Conservation (phyloP, 345 rosid species). For the Citrus australasica region DNA sequence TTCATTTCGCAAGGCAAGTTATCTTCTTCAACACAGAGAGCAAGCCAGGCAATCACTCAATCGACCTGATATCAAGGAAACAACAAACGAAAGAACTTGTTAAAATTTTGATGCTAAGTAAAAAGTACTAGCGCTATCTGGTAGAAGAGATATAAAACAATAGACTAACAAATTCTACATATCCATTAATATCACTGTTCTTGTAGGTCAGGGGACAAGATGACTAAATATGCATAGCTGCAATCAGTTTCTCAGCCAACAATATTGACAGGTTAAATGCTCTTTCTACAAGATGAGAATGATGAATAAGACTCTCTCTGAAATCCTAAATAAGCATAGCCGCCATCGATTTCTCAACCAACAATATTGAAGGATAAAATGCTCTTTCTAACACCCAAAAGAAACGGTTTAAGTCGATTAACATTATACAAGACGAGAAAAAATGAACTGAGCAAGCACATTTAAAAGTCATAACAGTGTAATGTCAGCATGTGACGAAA, state of each 20-base stretch:
- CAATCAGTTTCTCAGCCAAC: background rate
- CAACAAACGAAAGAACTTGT: background rate
- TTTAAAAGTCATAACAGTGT: background rate
- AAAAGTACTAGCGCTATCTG: background rate
- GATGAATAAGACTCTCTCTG: too few relatives aligned
- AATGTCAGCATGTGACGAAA: background rate
- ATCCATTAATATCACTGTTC: background rate
- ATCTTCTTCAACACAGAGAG: constrained; percentile 8
- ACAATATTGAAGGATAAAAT: background rate
- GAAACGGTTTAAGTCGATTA: background rate
- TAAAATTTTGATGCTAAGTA: background rate
- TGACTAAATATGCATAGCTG: background rate
- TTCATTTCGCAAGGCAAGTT: constrained; percentile 18
- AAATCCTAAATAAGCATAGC: background rate
- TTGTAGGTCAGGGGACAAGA: background rate
- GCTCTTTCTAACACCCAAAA: background rate
- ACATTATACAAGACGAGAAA: background rate
- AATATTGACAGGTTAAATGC: background rate
- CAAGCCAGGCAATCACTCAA: constrained; percentile 5
- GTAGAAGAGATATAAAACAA: background rate
- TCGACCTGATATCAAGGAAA: constrained; percentile 15
- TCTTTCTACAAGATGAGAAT: background rate
- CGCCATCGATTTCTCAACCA: background rate
- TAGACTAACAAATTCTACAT: background rate
- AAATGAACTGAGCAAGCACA: background rate